phyloP scores from a whole-genome alignment of 371 early-diverging fungal genomes.

The Dinochytrium kinnereticum region DNA sequence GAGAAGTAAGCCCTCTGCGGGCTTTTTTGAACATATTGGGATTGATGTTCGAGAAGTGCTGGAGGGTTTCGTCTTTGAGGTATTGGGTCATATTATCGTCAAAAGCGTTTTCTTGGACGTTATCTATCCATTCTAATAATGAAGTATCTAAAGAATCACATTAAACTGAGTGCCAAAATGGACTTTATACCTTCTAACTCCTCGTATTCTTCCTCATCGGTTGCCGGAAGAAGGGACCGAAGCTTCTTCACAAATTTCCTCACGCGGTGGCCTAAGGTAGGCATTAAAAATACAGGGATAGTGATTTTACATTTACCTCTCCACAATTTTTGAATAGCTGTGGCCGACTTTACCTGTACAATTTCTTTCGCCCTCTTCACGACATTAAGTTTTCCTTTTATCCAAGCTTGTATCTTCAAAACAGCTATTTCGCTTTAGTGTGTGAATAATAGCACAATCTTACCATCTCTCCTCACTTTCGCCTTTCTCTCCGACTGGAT shows the following conservation, averaged over 20 bases:
- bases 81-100: constrained; percentile 34
- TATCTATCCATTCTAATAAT: constrained; percentile 22
- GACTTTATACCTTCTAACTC: constrained; percentile 1
- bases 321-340: constrained; percentile 31
- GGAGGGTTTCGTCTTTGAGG: constrained; percentile 29
- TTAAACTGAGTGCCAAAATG: neutral
- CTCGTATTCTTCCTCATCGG: neutral
- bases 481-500: neutral
- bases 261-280: neutral
- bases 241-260: constrained; percentile 1
- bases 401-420: constrained; percentile 28
- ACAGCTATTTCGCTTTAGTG: constrained; percentile 1
- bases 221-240: neutral
- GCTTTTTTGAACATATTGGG: neutral
- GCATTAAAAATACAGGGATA: neutral
- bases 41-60: constrained; percentile 26
- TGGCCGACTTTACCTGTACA: neutral
- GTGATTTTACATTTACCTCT: constrained; percentile 18
- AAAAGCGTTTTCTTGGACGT: constrained; percentile 24
- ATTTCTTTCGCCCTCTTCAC: neutral
- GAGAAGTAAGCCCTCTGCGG: neutral
- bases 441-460: neutral
- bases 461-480: neutral
- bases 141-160: constrained; percentile 10
- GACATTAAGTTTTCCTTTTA: neutral